Conservation (phyloP, 176 grass and related monocot genomes). For the Calamus simplicifolius region DNA sequence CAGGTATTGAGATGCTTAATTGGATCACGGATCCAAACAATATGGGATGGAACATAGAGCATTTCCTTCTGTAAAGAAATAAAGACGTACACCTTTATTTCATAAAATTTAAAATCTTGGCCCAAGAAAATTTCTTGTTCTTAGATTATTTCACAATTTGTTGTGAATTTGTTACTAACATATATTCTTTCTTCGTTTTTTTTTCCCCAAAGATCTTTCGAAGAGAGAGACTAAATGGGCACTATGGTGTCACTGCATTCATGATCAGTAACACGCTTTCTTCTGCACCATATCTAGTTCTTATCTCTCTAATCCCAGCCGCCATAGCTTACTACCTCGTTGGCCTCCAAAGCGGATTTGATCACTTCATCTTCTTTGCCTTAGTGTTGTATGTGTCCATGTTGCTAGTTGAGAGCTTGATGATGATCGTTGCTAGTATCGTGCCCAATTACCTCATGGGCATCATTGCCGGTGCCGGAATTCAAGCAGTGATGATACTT, state of each 20-base stretch:
- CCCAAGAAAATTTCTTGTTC: too few species aligned
- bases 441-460: slow-evolving; percentile 45
- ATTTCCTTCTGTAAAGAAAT: too few species aligned
- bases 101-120: too few species aligned
- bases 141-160: too few species aligned
- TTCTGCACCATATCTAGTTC: slow-evolving; percentile 22
- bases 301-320: slow-evolving; percentile 10
- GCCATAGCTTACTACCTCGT: slow-evolving; percentile 30
- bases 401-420: slow-evolving; percentile 25
- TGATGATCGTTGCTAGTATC: slow-evolving; percentile 27
- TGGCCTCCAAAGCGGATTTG: slow-evolving; percentile 9
- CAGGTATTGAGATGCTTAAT: too few species aligned
- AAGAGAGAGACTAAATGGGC: slow-evolving; percentile 38
- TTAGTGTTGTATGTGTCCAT: slow-evolving; percentile 10
- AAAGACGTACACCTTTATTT: too few species aligned
- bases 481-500: slow-evolving; percentile 35
- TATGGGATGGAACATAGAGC: too few species aligned
- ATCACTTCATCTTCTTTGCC: slow-evolving; percentile 26
- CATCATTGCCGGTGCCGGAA: slow-evolving; percentile 24
- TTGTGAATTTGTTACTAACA: too few species aligned
- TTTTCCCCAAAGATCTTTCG: slow-evolving; percentile 26
- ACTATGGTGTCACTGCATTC: slow-evolving; percentile 36
- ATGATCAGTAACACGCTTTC: slow-evolving; percentile 38
- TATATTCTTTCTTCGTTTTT: too few species aligned
- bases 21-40: too few species aligned